Conservation (phyloP, 176 grass and related monocot genomes). For the Oryza australiensis region DNA sequence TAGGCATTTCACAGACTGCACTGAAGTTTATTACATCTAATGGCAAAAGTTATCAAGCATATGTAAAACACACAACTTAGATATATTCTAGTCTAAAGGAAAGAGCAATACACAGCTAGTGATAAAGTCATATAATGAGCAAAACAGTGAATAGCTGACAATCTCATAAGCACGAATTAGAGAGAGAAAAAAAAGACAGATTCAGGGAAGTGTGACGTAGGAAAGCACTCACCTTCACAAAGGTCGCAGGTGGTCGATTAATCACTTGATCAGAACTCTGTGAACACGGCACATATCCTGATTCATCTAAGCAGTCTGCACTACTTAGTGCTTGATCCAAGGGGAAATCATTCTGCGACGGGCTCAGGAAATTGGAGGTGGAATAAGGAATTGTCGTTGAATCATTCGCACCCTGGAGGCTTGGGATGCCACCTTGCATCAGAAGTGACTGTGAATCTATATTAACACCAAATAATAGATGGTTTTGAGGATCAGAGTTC, state of each 20-base stretch:
- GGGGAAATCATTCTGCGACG: constrained; percentile 69
- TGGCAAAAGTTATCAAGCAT: too few species aligned
- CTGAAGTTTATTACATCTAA: too few species aligned
- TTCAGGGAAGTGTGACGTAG: not conserved
- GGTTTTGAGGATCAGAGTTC: constrained; percentile 65
- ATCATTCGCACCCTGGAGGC: constrained; percentile 58
- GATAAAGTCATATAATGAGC: not conserved
- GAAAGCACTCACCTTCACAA: constrained; percentile 73
- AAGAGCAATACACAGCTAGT: not conserved
- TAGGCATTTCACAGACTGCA: too few species aligned
- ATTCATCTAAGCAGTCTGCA: constrained; percentile 64
- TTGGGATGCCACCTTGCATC: constrained; percentile 63
- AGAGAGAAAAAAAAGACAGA: not conserved
- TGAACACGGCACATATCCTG: constrained; percentile 60
- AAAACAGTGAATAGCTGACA: not conserved
- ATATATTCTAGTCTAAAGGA: not conserved
- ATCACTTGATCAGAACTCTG: constrained; percentile 59
- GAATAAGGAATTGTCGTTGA: constrained; percentile 64
- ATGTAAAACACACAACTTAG: not conserved
- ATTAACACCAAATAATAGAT: constrained; percentile 73
- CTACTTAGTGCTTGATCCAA: constrained; percentile 67
- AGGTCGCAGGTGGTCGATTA: constrained; percentile 62
- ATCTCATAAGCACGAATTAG: not conserved
- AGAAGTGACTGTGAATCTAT: constrained; percentile 77
- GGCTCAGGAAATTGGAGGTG: constrained; percentile 78